Evolutionary conservation across 306 rosid species (phyloP).

Genomic region (Fragaria iinumae): DNA sequence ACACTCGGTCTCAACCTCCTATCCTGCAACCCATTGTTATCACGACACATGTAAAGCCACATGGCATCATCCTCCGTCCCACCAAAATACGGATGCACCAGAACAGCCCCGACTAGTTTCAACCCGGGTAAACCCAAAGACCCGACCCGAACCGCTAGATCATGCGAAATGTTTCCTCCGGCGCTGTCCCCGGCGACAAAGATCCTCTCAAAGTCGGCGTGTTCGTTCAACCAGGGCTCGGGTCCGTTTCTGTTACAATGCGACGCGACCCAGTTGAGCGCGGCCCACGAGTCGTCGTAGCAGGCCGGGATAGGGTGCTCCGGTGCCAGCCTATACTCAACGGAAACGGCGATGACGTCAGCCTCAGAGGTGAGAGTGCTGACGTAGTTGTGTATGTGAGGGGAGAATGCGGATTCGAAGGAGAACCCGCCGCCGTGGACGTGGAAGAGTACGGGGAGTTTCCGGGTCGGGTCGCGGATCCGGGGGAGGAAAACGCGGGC

Average conservation of each 20-base stretch:
- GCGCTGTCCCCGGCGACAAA: conserved; percentile 51
- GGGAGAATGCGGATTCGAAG: conserved; percentile 33
- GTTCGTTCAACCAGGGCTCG: conserved; percentile 36
- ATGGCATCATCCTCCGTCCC: conserved; percentile 31
- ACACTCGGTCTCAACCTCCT: conserved; percentile 34
- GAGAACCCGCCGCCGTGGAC: conserved; percentile 48
- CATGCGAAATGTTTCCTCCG: conserved; percentile 36
- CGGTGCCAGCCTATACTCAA: conserved; percentile 40
- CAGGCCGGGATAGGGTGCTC: conserved; percentile 36
- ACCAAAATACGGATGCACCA: conserved; percentile 51
- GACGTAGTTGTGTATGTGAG: conserved; percentile 26
- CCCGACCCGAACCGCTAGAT: conserved; percentile 20
- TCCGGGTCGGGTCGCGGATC: not conserved
- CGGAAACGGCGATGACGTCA: conserved; percentile 34
- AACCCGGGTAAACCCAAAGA: conserved; percentile 20
- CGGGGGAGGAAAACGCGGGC: conserved; percentile 38
- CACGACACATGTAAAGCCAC: conserved; percentile 51
- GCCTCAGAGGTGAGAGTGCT: conserved; percentile 16
- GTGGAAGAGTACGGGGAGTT: conserved; percentile 31
- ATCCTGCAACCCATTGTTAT: conserved; percentile 33
- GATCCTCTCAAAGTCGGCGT: conserved; percentile 32
- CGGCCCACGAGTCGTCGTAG: conserved; percentile 48
- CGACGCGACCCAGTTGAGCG: conserved; percentile 42
- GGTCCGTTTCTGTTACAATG: conserved; percentile 35
- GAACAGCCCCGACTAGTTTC: conserved; percentile 24